Evolutionary conservation across 2,329 filamentous ascomycete genomes (phyloP).

Genomic region (Pezicula carpinea): DNA sequence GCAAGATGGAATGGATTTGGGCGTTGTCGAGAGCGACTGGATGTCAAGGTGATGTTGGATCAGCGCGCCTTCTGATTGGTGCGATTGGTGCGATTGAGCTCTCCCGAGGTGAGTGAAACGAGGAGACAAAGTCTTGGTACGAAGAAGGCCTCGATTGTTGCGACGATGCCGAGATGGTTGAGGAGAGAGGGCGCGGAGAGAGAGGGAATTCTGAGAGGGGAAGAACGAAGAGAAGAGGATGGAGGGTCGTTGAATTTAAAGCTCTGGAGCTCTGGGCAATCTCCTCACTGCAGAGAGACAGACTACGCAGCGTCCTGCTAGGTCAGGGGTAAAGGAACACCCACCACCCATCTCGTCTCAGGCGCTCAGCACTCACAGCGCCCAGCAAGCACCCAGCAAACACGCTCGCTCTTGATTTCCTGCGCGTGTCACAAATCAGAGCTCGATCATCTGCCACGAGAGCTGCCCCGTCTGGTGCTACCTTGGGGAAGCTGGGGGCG

Average conservation of each 20-base stretch:
- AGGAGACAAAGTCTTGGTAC: too few species aligned
- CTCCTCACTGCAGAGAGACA: slow-evolving; percentile 14
- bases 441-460: slow-evolving; percentile 15
- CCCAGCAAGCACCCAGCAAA: slow-evolving; percentile 18
- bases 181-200: neutral
- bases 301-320: slow-evolving; percentile 1
- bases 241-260: slow-evolving; percentile 24
- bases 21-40: slow-evolving; percentile 2
- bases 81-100: neutral
- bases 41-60: slow-evolving; percentile 9
- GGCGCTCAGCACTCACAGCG: slow-evolving; percentile 11
- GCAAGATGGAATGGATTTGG: neutral
- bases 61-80: slow-evolving; percentile 14
- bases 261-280: slow-evolving; percentile 20
- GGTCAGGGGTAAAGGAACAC: slow-evolving; percentile 13
- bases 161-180: neutral
- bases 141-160: neutral
- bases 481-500: neutral
- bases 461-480: neutral
- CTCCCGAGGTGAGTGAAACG: slow-evolving; percentile 2
- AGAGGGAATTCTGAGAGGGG: slow-evolving; percentile 2
- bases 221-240: slow-evolving; percentile 6
- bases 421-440: slow-evolving; percentile 7
- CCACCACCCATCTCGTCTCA: slow-evolving; percentile 1
- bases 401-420: neutral